Evolutionary conservation across 1,284 basidiomycete genomes (phyloP).

Genomic region (Trametes sp.): DNA sequence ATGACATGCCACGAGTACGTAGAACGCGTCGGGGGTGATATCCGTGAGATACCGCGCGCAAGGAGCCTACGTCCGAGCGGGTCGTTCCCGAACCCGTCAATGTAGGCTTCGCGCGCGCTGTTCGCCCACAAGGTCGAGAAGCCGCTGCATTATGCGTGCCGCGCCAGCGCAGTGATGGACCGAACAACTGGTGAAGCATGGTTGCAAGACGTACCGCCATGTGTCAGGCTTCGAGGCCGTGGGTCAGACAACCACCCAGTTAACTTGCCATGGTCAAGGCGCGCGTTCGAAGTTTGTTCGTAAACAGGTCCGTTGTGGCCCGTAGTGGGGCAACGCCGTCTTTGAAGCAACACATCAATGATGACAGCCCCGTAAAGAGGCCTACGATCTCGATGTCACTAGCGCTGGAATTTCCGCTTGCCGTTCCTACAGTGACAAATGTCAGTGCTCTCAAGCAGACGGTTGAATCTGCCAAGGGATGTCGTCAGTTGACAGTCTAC

Average conservation of each 20-base stretch:
- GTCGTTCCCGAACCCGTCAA: neutral
- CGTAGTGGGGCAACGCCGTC: conserved; percentile 13
- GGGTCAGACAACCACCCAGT: neutral
- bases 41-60: neutral
- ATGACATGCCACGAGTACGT: neutral
- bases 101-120: neutral
- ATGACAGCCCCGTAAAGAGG: conserved; percentile 18
- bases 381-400: conserved; percentile 16
- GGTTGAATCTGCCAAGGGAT: no score
- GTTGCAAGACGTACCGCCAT: conserved; percentile 9
- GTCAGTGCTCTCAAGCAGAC: neutral
- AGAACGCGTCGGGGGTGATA: neutral
- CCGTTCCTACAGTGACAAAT: neutral
- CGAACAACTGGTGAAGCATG: conserved; percentile 11
- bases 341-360: conserved; percentile 28
- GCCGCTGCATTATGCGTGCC: conserved; percentile 14
- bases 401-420: conserved; percentile 4
- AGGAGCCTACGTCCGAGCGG: neutral
- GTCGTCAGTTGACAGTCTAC: no score
- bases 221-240: conserved; percentile 7
- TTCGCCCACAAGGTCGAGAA: conserved; percentile 8
- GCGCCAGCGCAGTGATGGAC: neutral
- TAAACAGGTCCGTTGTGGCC: conserved; percentile 13
- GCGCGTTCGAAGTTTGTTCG: neutral
- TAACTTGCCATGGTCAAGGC: neutral